These are phyloP conservation scores for Trichoderma erinaceum DNA, from an alignment of 495 filamentous ascomycete genomes.

Conservation along the genomic window DNA sequence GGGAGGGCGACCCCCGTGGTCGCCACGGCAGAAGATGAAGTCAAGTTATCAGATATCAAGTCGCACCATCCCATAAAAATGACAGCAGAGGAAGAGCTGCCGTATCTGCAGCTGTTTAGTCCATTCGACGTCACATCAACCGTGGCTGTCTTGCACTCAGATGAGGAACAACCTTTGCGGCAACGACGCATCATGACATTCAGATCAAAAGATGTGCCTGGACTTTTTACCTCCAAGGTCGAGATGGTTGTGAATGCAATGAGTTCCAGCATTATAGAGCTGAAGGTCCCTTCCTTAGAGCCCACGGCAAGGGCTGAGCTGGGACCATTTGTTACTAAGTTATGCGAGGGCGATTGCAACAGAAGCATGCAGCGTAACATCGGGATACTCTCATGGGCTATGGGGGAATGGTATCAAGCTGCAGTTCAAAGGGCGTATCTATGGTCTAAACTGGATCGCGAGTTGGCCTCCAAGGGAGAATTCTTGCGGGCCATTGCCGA, in stretches of 20 bases:
- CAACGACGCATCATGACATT: conserved; percentile 38
- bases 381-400: conserved; percentile 42
- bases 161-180: conserved; percentile 22
- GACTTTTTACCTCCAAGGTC: conserved; percentile 41
- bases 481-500: conserved; percentile 25
- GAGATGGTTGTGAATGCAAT: conserved; percentile 44
- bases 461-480: conserved; percentile 30
- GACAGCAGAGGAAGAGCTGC: conserved; percentile 45
- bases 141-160: conserved; percentile 34
- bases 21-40: conserved; percentile 18
- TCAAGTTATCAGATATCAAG: conserved; percentile 26
- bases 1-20: conserved; percentile 26
- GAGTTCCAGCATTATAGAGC: conserved; percentile 29
- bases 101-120: conserved; percentile 52
- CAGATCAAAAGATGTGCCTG: conserved; percentile 28
- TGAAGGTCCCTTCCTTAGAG: conserved; percentile 39
- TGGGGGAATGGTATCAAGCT: conserved; percentile 47
- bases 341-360: conserved; percentile 23
- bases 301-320: conserved; percentile 38
- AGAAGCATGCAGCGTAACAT: conserved; percentile 38
- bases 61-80: conserved; percentile 51
- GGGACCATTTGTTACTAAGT: conserved; percentile 32
- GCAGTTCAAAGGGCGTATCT: conserved; percentile 39
- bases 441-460: conserved; percentile 39
- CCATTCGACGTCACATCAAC: conserved; percentile 47